Evolutionary conservation across 805 yeast genomes (phyloP).

Genomic region (Pichia heedii): DNA sequence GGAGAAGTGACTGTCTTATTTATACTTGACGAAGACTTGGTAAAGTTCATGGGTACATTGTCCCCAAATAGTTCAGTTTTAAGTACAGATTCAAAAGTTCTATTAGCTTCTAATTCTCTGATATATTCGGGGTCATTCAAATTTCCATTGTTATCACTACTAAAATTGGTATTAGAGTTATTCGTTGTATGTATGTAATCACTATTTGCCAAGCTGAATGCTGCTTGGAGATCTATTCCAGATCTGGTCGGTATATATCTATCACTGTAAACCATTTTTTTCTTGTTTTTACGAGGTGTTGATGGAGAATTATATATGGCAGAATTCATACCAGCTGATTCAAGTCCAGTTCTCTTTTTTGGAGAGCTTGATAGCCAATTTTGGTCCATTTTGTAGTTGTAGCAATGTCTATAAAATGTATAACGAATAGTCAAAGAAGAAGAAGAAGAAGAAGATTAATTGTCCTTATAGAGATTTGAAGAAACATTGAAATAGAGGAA

Average conservation of each 20-base stretch:
- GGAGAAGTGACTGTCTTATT: slow-evolving; percentile 19
- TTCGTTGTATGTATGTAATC: slow-evolving; percentile 16
- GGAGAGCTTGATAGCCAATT: neutral
- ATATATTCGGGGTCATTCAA: slow-evolving; percentile 54
- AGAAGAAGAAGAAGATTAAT: too few relatives aligned
- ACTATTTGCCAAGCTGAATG: slow-evolving; percentile 41
- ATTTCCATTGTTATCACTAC: neutral
- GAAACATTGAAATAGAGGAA: too few relatives aligned
- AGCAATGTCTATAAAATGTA: too few relatives aligned
- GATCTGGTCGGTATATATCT: slow-evolving; percentile 82
- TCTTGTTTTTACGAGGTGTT: slow-evolving; percentile 38
- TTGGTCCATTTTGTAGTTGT: slow-evolving; percentile 1
- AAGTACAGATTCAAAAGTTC: slow-evolving; percentile 77
- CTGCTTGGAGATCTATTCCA: slow-evolving; percentile 83
- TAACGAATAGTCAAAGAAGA: too few relatives aligned
- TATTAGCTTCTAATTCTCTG: slow-evolving; percentile 73
- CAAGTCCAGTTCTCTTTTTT: neutral
- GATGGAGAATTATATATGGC: slow-evolving; percentile 27
- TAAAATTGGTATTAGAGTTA: neutral
- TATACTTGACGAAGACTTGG: slow-evolving; percentile 1
- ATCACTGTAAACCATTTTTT: slow-evolving; percentile 59
- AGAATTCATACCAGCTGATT: slow-evolving; percentile 4
- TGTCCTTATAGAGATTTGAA: too few relatives aligned
- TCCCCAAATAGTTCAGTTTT: slow-evolving; percentile 91
- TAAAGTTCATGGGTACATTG: slow-evolving; percentile 43